phyloP scores from a whole-genome alignment of 495 filamentous ascomycete species.

The Tricharina praecox region DNA sequence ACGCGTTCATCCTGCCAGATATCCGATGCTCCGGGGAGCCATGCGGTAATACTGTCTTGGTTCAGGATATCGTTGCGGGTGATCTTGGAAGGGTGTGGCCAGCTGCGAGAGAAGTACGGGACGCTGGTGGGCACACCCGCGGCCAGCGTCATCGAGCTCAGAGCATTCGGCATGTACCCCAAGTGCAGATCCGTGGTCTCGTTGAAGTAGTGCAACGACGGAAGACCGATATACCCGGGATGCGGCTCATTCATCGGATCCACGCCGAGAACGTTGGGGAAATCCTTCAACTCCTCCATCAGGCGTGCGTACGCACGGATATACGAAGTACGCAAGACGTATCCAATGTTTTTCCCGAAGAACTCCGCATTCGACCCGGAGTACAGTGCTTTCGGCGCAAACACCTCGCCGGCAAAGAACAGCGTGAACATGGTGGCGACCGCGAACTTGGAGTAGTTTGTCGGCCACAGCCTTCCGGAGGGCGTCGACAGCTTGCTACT shows the following conservation, averaged over 20 bases:
- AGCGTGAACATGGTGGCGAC: slow-evolving; percentile 85
- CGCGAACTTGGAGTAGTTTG: slow-evolving; percentile 44
- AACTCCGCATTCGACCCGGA: slow-evolving; percentile 28
- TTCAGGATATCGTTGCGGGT: slow-evolving; percentile 16
- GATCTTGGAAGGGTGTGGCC: slow-evolving; percentile 23
- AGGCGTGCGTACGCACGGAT: slow-evolving; percentile 45
- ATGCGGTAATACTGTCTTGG: slow-evolving; percentile 11
- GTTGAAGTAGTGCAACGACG: slow-evolving; percentile 18
- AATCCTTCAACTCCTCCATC: not conserved
- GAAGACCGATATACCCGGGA: slow-evolving; percentile 22
- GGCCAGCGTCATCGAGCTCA: slow-evolving; percentile 22
- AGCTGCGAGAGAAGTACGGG: slow-evolving; percentile 17
- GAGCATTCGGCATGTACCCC: slow-evolving; percentile 23
- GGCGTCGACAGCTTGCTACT: slow-evolving; percentile 19
- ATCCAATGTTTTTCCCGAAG: slow-evolving; percentile 55
- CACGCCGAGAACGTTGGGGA: slow-evolving; percentile 41
- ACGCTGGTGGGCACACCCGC: slow-evolving; percentile 17
- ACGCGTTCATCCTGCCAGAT: slow-evolving; percentile 25
- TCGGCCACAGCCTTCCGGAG: slow-evolving; percentile 22
- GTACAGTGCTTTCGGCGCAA: slow-evolving; percentile 51
- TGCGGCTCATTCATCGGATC: slow-evolving; percentile 59
- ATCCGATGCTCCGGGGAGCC: slow-evolving; percentile 16
- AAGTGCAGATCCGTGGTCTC: slow-evolving; percentile 25
- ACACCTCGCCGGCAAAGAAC: slow-evolving; percentile 63
- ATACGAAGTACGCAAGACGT: slow-evolving; percentile 53